A percentile compares a stretch with the other conserved stretches of the same genome.
Evolutionary conservation across 2,329 filamentous ascomycete genomes (phyloP).

Genomic region (Podosphaera fusca): DNA sequence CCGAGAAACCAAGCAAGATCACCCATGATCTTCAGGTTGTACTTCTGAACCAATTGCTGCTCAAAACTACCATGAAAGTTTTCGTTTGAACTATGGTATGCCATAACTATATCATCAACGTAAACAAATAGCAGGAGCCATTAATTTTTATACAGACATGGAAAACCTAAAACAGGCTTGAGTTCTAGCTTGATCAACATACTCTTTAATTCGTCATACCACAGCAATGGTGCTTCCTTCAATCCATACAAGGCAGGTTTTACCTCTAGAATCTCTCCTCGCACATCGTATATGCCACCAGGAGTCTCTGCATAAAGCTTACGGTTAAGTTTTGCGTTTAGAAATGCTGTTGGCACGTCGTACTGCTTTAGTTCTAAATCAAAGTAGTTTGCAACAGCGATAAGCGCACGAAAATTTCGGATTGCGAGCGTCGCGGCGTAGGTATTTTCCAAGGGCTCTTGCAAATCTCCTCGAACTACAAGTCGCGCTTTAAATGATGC

Average conservation of each 20-base stretch:
- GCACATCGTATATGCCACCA: not conserved
- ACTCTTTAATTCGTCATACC: not conserved
- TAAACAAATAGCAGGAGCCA: not conserved
- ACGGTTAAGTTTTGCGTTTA: not conserved
- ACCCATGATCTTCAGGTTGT: too few species aligned
- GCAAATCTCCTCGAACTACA: too few species aligned
- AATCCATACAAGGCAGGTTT: not conserved
- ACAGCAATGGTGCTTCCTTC: not conserved
- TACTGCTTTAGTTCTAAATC: not conserved
- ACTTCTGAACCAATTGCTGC: too few species aligned
- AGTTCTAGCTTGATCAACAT: not conserved
- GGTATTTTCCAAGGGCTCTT: too few species aligned
- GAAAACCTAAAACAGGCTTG: not conserved
- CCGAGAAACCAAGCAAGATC: too few species aligned
- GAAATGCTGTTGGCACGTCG: not conserved
- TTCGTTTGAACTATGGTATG: too few species aligned
- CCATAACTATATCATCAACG: too few species aligned
- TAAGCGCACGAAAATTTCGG: not conserved
- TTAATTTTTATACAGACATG: not conserved
- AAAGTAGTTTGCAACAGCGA: not conserved
- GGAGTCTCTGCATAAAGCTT: not conserved
- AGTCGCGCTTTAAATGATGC: too few species aligned
- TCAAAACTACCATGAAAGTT: too few species aligned
- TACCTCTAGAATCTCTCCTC: not conserved
- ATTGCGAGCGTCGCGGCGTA: too few species aligned